Percentiles rank a stretch among this genome's conserved stretches.
Conservation (phyloP, 2,329 filamentous ascomycete species). For the Botrytis galanthina region DNA sequence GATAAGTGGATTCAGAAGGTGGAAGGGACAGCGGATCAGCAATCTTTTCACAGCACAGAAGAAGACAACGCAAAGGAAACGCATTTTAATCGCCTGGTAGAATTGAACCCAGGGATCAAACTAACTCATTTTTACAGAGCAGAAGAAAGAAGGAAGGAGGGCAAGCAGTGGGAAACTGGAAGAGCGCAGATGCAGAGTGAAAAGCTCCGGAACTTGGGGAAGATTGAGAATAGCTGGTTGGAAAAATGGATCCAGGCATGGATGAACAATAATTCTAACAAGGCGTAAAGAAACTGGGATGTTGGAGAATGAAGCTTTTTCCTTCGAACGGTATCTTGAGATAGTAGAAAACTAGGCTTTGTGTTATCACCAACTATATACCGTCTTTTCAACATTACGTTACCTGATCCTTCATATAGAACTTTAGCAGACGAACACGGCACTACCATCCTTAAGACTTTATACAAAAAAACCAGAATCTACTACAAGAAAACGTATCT, state of each 20-base stretch:
- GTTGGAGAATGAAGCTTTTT: not conserved
- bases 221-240: not conserved
- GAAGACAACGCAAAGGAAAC: not conserved
- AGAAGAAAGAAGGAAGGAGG: not conserved
- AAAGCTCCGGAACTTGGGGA: not conserved
- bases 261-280: not conserved
- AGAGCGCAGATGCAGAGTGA: not conserved
- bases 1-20: not conserved
- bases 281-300: not conserved
- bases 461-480: not conserved
- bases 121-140: not conserved
- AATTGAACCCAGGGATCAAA: not conserved
- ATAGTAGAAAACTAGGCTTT: no score
- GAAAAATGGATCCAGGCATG: conserved; percentile 4
- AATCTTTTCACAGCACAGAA: not conserved
- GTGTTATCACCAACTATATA: no score
- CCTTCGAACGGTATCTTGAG: no score
- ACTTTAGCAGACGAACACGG: not conserved
- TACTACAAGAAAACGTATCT: not conserved
- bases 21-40: not conserved
- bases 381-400: no score
- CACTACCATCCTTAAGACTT: not conserved
- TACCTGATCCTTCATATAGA: not conserved
- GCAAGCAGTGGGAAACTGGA: conserved; percentile 4
- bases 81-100: not conserved